These are phyloP conservation scores for Malus sylvestris DNA, from an alignment of 306 rosid genomes.

Conservation along the genomic window DNA sequence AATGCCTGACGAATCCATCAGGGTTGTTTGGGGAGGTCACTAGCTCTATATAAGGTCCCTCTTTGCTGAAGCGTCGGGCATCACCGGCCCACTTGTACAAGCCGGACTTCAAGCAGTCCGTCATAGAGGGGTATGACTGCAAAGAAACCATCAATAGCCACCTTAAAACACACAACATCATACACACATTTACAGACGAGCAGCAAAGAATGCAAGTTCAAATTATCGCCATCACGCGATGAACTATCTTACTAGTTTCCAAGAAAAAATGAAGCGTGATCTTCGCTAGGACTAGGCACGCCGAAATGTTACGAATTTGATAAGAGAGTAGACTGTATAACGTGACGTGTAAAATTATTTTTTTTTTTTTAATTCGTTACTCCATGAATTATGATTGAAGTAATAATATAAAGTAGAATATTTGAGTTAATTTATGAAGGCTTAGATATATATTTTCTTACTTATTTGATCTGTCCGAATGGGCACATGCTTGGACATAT, in stretches of 20 bases:
- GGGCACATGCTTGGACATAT: conserved; percentile 1
- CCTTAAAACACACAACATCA: neutral
- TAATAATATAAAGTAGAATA: neutral
- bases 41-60: conserved; percentile 70
- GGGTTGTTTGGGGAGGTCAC: conserved; percentile 95
- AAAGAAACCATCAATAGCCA: conserved; percentile 1
- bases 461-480: neutral
- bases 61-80: conserved; percentile 37
- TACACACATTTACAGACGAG: neutral
- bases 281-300: neutral
- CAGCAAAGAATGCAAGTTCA: neutral
- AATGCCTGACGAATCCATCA: conserved; percentile 53
- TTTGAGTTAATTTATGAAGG: neutral
- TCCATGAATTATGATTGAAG: too few relatives aligned
- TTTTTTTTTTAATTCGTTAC: too few relatives aligned
- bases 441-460: neutral
- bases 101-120: conserved; percentile 69
- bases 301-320: neutral
- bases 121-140: conserved; percentile 79
- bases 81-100: conserved; percentile 87
- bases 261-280: neutral
- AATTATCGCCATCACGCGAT: neutral
- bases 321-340: neutral
- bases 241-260: neutral
- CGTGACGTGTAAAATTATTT: neutral